Evolutionary conservation across 768 basidiomycete species (phyloP), one percentile per base, ranked within the genome.

Genomic region (Lentinula sp.): DNA sequence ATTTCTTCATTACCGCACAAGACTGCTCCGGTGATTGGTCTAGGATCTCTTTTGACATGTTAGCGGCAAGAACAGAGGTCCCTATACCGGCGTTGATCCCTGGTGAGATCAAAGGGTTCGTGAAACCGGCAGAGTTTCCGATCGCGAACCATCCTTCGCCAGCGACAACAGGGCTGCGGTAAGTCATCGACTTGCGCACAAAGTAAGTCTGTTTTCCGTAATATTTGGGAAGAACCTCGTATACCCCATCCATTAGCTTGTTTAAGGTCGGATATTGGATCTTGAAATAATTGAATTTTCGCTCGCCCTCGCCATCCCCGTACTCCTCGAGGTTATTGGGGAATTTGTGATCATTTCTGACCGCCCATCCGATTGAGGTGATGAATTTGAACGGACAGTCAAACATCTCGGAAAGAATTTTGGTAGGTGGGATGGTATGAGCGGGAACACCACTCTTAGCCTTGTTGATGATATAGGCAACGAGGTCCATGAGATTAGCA

Each of bases 41-140:
- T 9, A 48, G 18, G 46, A 48, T 23, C 46, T 48, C 18, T 12
- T 23, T 48, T 23, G 46, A 20, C 28, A 51, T 45, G 5, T 65
- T 42, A 15, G 64, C 64, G 6, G 61, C 64, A 9, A 39, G 51
- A 9, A 55, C 57, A 13, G 64, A 45, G 6, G 61, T 54, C 2
- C 57, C 64, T 57, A 64, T 62, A 10, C 61, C 61, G 13, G 61
- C 61, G 54, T 64, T 64, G 58, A 64, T 64, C 35, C 64, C 64
- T 5, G 64, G 64, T 32, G 57, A 59, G 33, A 62, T 23, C n/a
- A 65, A 59, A 13, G 64, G 64, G 48, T 65, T 65, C 39, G 64
- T 65, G 35, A 65, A 65, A 2, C 58, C 64, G 6, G 57, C 45
- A 9, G 39, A 55, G 33, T 65, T 58, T 2, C 64, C 64, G 23